phyloP scores from a whole-genome alignment of 75 land plant genomes.

The Chamaecyparis obtusa region DNA sequence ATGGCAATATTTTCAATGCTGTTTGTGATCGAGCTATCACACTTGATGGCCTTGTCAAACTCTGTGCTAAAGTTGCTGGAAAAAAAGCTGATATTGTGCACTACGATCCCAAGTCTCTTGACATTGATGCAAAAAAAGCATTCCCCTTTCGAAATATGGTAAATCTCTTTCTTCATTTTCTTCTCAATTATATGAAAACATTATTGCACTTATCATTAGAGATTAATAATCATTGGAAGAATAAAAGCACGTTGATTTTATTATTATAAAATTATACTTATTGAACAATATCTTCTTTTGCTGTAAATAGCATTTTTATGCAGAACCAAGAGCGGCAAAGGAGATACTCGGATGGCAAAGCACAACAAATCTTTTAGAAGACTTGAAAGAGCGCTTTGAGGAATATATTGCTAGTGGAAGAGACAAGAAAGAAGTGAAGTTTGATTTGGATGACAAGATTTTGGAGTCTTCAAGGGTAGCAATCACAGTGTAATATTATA shows the following conservation, averaged over 20 bases:
- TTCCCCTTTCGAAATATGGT: conserved; percentile 97
- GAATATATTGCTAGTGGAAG: conserved; percentile 88
- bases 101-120: conserved; percentile 88
- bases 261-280: not conserved
- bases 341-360: conserved; percentile 81
- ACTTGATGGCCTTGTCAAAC: conserved; percentile 77
- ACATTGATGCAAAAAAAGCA: conserved; percentile 88
- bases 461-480: conserved; percentile 67
- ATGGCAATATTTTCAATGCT: conserved; percentile 80
- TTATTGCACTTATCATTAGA: not conserved
- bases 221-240: not conserved
- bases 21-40: conserved; percentile 92
- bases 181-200: conserved; percentile 4
- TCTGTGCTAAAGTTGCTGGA: conserved; percentile 90
- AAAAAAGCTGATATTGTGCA: conserved; percentile 67
- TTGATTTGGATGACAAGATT: conserved; percentile 94
- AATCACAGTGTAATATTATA: conserved; percentile 25
- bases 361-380: conserved; percentile 84
- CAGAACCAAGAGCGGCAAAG: conserved; percentile 98
- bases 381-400: conserved; percentile 83
- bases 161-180: conserved; percentile 11
- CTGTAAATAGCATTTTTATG: conserved; percentile 88
- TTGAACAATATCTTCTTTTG: not conserved
- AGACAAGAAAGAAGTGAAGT: conserved; percentile 88
- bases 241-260: not conserved